Evolutionary conservation across 345 rosid genomes (phyloP).

Genomic region (Reutealis trisperma): DNA sequence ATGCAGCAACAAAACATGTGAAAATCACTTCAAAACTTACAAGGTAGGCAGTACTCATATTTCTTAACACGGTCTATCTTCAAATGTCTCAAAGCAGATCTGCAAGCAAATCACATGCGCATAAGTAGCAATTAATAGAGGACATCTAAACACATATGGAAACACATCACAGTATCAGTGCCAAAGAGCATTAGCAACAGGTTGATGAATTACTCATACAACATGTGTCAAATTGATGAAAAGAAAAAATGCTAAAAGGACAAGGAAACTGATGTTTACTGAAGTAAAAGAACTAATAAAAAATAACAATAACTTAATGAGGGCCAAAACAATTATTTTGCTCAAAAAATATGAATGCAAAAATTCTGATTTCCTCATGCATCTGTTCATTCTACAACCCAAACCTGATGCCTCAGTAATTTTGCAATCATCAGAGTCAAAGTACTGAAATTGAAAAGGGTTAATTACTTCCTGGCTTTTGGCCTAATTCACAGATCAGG

Average conservation of each 20-base stretch:
- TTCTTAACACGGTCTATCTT: slow-evolving; percentile 86
- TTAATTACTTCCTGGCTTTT: too few species aligned
- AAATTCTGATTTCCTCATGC: too few species aligned
- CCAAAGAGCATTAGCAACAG: not conserved
- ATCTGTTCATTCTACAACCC: not conserved
- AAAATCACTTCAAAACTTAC: slow-evolving; percentile 55
- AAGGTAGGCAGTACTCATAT: slow-evolving; percentile 92
- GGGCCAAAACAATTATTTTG: too few species aligned
- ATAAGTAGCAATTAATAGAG: not conserved
- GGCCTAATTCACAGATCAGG: too few species aligned
- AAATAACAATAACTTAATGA: too few species aligned
- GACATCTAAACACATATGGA: not conserved
- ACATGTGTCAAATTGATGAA: not conserved
- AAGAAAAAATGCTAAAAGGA: not conserved
- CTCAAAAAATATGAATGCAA: too few species aligned
- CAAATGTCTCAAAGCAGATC: slow-evolving; percentile 87
- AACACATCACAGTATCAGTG: not conserved
- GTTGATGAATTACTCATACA: not conserved
- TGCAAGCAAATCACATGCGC: slow-evolving; percentile 38
- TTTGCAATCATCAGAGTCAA: not conserved
- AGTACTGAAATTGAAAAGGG: not conserved
- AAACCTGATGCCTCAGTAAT: not conserved
- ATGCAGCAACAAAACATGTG: slow-evolving; percentile 4
- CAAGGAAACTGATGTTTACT: not conserved
- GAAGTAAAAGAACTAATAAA: not conserved